These are phyloP conservation scores for Clarkia xantiana DNA, from an alignment of 345 rosid genomes.

Conservation along the genomic window DNA sequence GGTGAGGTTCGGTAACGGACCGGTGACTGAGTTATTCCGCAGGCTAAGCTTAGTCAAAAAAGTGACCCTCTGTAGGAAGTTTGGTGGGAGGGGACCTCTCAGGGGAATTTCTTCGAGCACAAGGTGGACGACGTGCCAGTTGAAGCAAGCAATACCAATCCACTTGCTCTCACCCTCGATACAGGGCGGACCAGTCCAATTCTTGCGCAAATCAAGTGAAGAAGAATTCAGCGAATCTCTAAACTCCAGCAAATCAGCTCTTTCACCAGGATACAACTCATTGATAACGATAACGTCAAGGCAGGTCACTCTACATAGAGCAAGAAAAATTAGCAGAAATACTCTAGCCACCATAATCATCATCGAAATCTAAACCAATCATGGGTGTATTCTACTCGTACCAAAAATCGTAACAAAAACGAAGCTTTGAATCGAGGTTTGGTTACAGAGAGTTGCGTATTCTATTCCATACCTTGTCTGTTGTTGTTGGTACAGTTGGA, in stretches of 20 bases:
- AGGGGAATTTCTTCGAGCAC: conserved; percentile 32
- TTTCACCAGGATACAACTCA: conserved; percentile 18
- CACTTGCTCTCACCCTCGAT: conserved; percentile 18
- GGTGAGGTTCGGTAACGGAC: conserved; percentile 27
- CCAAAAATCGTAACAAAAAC: too few relatives aligned
- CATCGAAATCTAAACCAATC: too few relatives aligned
- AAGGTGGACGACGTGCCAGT: conserved; percentile 29
- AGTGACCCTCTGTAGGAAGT: conserved; percentile 20
- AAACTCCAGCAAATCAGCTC: conserved; percentile 22
- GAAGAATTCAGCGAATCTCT: conserved; percentile 24
- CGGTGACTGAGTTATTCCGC: conserved; percentile 23
- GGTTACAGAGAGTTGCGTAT: too few relatives aligned
- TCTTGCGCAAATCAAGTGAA: conserved; percentile 12
- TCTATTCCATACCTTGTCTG: too few relatives aligned
- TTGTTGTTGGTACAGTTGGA: too few relatives aligned
- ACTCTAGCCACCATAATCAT: not conserved
- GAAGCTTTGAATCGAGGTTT: too few relatives aligned
- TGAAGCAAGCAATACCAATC: conserved; percentile 29
- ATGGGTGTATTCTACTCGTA: too few relatives aligned
- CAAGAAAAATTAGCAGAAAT: not conserved
- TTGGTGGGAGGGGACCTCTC: conserved; percentile 28
- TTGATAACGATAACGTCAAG: not conserved
- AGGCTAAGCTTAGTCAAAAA: conserved; percentile 26
- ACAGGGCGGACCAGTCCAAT: conserved; percentile 51
- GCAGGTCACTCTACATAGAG: not conserved